These are phyloP conservation scores for Cladophialophora exuberans DNA, from an alignment of 2,329 filamentous ascomycete species.

Conservation along the genomic window DNA sequence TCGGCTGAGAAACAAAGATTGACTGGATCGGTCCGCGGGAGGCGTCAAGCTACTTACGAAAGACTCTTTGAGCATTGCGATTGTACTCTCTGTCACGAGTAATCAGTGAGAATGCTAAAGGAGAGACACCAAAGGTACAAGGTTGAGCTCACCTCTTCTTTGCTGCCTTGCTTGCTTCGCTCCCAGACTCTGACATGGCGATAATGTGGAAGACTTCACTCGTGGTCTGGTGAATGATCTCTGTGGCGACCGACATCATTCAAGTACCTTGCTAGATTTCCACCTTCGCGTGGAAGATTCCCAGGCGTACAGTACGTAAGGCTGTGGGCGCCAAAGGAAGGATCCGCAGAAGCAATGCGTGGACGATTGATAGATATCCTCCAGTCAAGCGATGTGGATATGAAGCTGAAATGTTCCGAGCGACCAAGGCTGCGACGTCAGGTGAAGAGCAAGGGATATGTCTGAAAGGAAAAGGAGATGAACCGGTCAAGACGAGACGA, in stretches of 20 bases:
- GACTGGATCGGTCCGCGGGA: conserved; percentile 5
- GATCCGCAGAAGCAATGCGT: conserved; percentile 26
- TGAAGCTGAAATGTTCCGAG: conserved; percentile 20
- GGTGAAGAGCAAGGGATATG: conserved; percentile 15
- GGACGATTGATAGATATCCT: conserved; percentile 11
- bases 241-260: conserved; percentile 35
- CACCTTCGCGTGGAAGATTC: conserved; percentile 15
- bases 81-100: conserved; percentile 40
- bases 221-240: conserved; percentile 25
- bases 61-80: conserved; percentile 49
- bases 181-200: conserved; percentile 37
- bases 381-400: conserved; percentile 14
- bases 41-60: conserved; percentile 40
- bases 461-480: conserved; percentile 22
- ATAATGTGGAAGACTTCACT: conserved; percentile 21
- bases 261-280: conserved; percentile 28
- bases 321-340: conserved; percentile 14
- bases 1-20: background rate
- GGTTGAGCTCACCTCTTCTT: conserved; percentile 34
- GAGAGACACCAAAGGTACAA: background rate
- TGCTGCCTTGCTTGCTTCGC: conserved; percentile 36
- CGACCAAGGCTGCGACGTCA: conserved; percentile 4
- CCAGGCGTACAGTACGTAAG: conserved; percentile 26
- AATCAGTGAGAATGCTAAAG: conserved; percentile 15
- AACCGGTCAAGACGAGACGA: conserved; percentile 12